Evolutionary conservation across 257 asterid species (phyloP).

Genomic region (Anisodus tanguticus): DNA sequence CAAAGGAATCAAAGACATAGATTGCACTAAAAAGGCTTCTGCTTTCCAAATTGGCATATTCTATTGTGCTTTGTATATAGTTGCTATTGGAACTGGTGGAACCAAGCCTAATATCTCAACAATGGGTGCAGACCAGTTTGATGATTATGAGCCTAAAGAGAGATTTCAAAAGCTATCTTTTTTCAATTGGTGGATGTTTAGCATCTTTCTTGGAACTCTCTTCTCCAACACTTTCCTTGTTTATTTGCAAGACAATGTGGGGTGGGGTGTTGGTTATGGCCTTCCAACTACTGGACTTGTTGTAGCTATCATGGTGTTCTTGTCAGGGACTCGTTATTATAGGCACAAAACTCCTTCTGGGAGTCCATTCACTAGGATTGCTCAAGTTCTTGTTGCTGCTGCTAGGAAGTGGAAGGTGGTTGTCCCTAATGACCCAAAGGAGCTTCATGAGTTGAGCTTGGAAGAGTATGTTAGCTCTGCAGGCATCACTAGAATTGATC

Average conservation of each 20-base stretch:
- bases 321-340: constrained; percentile 54
- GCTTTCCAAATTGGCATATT: constrained; percentile 52
- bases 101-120: constrained; percentile 82
- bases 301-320: constrained; percentile 51
- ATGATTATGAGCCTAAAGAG: constrained; percentile 62
- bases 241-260: constrained; percentile 62
- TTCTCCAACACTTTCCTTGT: constrained; percentile 61
- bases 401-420: constrained; percentile 51
- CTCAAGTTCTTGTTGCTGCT: constrained; percentile 58
- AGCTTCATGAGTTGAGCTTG: constrained; percentile 53
- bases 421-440: constrained; percentile 58
- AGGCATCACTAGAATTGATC: constrained; percentile 53
- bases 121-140: constrained; percentile 82
- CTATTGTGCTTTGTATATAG: constrained; percentile 57
- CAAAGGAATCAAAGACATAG: constrained; percentile 36
- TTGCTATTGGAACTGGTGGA: constrained; percentile 80
- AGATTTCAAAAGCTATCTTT: constrained; percentile 65
- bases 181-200: constrained; percentile 84
- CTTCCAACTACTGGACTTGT: constrained; percentile 60
- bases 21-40: constrained; percentile 51
- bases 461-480: constrained; percentile 48
- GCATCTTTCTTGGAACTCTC: constrained; percentile 67
- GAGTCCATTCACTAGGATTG: constrained; percentile 67
- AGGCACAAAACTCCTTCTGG: constrained; percentile 58
- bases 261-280: constrained; percentile 63